Evolutionary conservation across 192 early-diverging fungal species (phyloP).

Genomic region (Piromyces finnis): DNA sequence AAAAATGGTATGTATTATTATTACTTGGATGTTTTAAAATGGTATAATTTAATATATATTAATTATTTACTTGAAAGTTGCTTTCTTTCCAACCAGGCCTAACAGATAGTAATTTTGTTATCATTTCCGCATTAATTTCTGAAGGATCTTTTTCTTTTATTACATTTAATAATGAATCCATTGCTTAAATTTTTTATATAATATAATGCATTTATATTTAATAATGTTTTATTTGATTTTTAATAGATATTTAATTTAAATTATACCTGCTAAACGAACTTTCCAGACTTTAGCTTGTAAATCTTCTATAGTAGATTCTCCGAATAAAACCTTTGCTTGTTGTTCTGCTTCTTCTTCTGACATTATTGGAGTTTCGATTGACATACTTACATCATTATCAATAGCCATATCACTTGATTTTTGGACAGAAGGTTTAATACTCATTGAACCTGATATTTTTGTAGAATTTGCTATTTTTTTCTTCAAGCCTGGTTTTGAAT

Average conservation of each 20-base stretch:
- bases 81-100: conserved; percentile 94
- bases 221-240: too few species aligned
- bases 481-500: neutral
- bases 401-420: conserved; percentile 13
- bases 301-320: conserved; percentile 32
- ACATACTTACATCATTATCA: conserved; percentile 1
- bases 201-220: too few species aligned
- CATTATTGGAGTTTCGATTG: conserved; percentile 31
- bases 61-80: conserved; percentile 64
- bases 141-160: conserved; percentile 27
- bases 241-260: too few species aligned
- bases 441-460: conserved; percentile 4
- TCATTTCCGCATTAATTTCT: conserved; percentile 55
- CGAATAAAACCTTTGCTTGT: conserved; percentile 35
- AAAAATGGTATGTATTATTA: too few species aligned
- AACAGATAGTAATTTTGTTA: conserved; percentile 57
- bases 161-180: conserved; percentile 53
- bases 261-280: conserved; percentile 50
- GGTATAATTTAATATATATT: neutral
- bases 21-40: too few species aligned
- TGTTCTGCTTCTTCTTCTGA: conserved; percentile 46
- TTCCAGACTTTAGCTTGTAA: conserved; percentile 75
- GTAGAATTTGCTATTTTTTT: conserved; percentile 5
- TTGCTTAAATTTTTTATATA: conserved; percentile 8
- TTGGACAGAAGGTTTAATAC: conserved; percentile 9